Evolutionary conservation across 495 filamentous ascomycete species (phyloP), one percentile per base, ranked within the genome.

Genomic region (Parathielavia appendiculata): DNA sequence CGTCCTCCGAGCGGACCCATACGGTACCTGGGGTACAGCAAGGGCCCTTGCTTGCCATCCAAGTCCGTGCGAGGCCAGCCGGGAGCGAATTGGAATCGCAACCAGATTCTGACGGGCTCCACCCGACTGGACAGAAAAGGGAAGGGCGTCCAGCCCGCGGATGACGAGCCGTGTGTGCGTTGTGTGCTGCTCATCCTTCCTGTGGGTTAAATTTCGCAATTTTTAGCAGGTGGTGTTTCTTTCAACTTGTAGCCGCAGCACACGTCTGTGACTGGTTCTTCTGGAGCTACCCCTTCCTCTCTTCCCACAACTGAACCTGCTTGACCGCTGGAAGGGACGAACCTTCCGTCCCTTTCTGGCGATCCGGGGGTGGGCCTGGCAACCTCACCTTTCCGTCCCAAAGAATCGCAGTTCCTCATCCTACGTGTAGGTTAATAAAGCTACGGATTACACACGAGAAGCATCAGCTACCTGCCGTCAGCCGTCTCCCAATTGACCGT

Each of bases 91-190:
- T 55, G 53, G 57, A 32, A 38, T 46, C 58, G 34, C 51, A 60
- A 54, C 66, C 66, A 68, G 54, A 62, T 54, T 66, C 54, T n/a
- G 36, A 66, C 35, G 62, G 60, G 49, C 63, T 61, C 59, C 63
- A 64, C 66, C 58, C 61, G 63, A 63, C 66, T 66, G 66, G 63
- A 49, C 44, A 51, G 13, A 38, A 40, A 22, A 36, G 48, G 26
- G 48, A 51, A 47, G n/a, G 22, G 51, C 49, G 49, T 36, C 46
- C 40, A 60, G 22, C 46, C 50, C 52, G 53, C 39, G 54, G 49
- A 53, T 48, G 41, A 49, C 23, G 56, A 56, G 56, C 56, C 56
- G 61, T 63, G 60, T 45, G 59, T 41, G 54, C 5, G 35, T 1
- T 22, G 53, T 46, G 53, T 35, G 48, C 26, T 41, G 48, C 34